phyloP scores from a whole-genome alignment of 768 basidiomycete species.

The Trametes punicea region DNA sequence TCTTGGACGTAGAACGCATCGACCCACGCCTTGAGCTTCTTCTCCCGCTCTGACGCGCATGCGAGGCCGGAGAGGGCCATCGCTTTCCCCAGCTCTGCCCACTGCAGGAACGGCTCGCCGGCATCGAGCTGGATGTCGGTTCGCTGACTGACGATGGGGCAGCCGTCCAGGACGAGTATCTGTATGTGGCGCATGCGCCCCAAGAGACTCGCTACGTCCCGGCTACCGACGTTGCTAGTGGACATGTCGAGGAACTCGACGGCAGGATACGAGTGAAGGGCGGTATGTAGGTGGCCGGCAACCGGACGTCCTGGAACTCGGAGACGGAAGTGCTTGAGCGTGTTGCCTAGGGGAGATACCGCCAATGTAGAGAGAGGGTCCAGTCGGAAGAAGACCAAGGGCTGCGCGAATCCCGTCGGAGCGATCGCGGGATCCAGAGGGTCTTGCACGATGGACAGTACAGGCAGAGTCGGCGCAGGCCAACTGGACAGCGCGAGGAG shows the following conservation, averaged over 20 bases:
- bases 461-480: constrained; percentile 43
- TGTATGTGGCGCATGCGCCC: constrained; percentile 47
- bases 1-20: constrained; percentile 28
- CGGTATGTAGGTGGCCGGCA: constrained; percentile 37
- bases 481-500: constrained; percentile 62
- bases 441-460: constrained; percentile 67
- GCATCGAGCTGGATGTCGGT: constrained; percentile 47
- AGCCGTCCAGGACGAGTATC: constrained; percentile 71
- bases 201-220: constrained; percentile 54
- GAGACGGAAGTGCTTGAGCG: constrained; percentile 57
- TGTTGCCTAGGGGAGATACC: constrained; percentile 39
- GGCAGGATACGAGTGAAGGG: constrained; percentile 37
- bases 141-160: constrained; percentile 32
- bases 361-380: constrained; percentile 50
- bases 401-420: constrained; percentile 65
- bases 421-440: constrained; percentile 44
- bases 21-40: constrained; percentile 49
- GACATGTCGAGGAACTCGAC: constrained; percentile 73
- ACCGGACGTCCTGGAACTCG: constrained; percentile 70
- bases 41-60: constrained; percentile 65
- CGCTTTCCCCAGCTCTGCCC: constrained; percentile 56
- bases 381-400: constrained; percentile 80
- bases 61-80: constrained; percentile 61
- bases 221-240: constrained; percentile 54
- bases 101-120: constrained; percentile 46